phyloP scores from a whole-genome alignment of 106 monocot genomes.

The Iris macrosiphon region DNA sequence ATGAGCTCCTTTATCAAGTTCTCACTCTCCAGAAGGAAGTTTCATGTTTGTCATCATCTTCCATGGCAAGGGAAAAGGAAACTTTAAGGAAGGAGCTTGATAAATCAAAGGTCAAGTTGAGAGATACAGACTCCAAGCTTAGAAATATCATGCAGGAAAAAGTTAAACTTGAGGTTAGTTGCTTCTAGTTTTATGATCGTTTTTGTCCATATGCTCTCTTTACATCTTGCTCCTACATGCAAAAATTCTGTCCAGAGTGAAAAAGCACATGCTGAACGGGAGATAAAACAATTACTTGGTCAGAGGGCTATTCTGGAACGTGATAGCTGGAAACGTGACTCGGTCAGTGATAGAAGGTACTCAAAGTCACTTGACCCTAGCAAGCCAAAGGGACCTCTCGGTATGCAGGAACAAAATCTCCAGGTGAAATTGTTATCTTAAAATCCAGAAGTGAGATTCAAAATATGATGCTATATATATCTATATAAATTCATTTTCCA shows the following conservation, averaged over 20 bases:
- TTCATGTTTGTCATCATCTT: slow-evolving; percentile 47
- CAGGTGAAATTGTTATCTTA: slow-evolving; percentile 28
- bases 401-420: slow-evolving; percentile 25
- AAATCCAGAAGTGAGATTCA: too few species aligned
- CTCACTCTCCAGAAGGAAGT: slow-evolving; percentile 68
- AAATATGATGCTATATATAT: too few species aligned
- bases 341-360: slow-evolving; percentile 43
- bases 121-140: slow-evolving; percentile 84
- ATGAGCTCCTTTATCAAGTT: slow-evolving; percentile 45
- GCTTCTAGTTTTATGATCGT: not conserved
- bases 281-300: slow-evolving; percentile 59
- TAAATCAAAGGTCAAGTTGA: slow-evolving; percentile 65
- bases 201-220: slow-evolving; percentile 9
- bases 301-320: slow-evolving; percentile 70
- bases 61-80: slow-evolving; percentile 69
- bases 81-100: slow-evolving; percentile 79
- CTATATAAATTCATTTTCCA: too few species aligned
- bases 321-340: slow-evolving; percentile 59
- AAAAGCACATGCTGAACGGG: slow-evolving; percentile 64
- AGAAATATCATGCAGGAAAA: slow-evolving; percentile 82
- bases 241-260: slow-evolving; percentile 52
- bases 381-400: slow-evolving; percentile 28
- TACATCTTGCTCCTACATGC: not conserved
- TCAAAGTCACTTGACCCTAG: slow-evolving; percentile 39
- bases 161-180: slow-evolving; percentile 80